These are phyloP conservation scores for Penicillium pancosmium DNA, from an alignment of 495 filamentous ascomycete genomes.

Conservation along the genomic window DNA sequence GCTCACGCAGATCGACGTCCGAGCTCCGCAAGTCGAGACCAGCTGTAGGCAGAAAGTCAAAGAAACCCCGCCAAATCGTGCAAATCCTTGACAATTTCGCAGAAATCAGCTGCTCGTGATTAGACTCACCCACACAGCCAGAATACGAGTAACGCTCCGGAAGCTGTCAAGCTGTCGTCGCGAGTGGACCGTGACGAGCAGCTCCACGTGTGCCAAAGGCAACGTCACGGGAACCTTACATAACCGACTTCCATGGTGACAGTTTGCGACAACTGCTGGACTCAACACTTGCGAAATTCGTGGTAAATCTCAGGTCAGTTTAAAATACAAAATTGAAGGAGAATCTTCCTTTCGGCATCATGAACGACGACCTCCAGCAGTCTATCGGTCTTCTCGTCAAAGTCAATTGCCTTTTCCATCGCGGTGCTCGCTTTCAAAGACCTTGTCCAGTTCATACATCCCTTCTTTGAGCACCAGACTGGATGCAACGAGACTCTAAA, in stretches of 20 bases:
- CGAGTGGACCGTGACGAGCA: not conserved
- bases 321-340: no score
- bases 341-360: no score
- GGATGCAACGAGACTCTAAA: no score
- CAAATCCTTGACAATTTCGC: not conserved
- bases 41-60: not conserved
- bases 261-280: no score
- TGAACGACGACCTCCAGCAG: no score
- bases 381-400: no score
- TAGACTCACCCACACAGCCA: not conserved
- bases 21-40: constrained; percentile 13
- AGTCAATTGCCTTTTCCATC: no score
- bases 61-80: not conserved
- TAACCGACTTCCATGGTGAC: constrained; percentile 13
- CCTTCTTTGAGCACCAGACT: no score
- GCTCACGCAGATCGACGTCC: constrained; percentile 32
- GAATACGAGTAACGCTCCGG: not conserved
- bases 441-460: no score
- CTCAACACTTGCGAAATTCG: no score
- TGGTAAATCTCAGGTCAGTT: no score
- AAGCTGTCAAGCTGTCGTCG: not conserved
- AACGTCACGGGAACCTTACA: constrained; percentile 18
- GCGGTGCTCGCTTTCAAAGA: no score
- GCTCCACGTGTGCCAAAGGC: constrained; percentile 1
- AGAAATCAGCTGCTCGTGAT: not conserved